Percentiles rank a stretch among this genome's conserved stretches.
phyloP scores from a whole-genome alignment of 108 stramenopile species.

The Stephanodiscus minutulus region DNA sequence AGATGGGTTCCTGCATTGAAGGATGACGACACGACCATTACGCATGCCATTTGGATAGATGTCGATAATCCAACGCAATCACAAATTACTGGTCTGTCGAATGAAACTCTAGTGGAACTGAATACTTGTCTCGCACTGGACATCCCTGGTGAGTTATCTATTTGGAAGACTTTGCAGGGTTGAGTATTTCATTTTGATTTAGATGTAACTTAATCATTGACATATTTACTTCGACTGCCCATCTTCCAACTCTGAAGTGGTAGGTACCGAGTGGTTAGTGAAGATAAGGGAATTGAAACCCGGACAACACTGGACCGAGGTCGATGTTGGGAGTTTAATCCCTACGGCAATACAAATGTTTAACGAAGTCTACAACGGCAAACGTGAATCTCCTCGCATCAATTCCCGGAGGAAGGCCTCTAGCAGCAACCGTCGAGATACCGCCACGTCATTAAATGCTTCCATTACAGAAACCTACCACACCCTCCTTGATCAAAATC shows the following conservation, averaged over 20 bases:
- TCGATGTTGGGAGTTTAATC: slow-evolving; percentile 32
- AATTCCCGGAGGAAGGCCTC: background rate
- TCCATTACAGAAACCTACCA: slow-evolving; percentile 53
- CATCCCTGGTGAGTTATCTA: slow-evolving; percentile 24
- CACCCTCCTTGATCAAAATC: slow-evolving; percentile 48
- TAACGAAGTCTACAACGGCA: background rate
- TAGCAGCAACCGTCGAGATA: slow-evolving; percentile 26
- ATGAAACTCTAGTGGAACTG: slow-evolving; percentile 22
- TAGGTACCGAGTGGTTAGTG: slow-evolving; percentile 25
- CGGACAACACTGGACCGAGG: slow-evolving; percentile 55
- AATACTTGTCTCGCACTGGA: slow-evolving; percentile 19
- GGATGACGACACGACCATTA: slow-evolving; percentile 4
- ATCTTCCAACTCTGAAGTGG: slow-evolving; percentile 10
- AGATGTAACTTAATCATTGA: background rate
- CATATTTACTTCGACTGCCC: background rate
- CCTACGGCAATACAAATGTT: slow-evolving; percentile 18
- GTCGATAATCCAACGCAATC: slow-evolving; percentile 4
- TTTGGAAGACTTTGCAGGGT: background rate
- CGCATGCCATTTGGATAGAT: slow-evolving; percentile 42
- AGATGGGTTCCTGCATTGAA: slow-evolving; percentile 17
- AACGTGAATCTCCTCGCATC: background rate
- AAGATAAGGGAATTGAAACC: slow-evolving; percentile 26
- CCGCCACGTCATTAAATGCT: slow-evolving; percentile 30
- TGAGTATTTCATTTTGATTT: slow-evolving; percentile 1
- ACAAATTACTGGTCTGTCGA: slow-evolving; percentile 11